These are phyloP conservation scores for Geotrichum restrictum DNA, from an alignment of 1,139 yeast genomes.

Conservation along the genomic window DNA sequence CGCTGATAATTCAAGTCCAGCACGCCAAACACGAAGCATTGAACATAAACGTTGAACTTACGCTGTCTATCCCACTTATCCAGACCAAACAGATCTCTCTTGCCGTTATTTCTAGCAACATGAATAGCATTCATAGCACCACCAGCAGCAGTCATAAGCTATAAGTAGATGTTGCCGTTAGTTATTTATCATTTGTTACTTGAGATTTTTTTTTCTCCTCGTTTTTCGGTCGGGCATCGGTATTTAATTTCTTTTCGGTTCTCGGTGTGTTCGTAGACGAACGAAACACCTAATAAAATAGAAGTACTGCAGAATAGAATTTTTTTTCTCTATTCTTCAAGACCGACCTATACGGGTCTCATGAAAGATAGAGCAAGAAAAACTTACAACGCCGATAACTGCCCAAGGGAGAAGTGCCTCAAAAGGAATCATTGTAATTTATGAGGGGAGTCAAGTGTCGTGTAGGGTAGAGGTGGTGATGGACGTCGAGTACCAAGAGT, in stretches of 20 bases:
- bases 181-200: not conserved
- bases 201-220: not conserved
- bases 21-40: no score
- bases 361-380: no score
- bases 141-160: conserved; percentile 52
- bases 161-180: conserved; percentile 1
- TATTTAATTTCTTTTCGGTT: no score
- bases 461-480: not conserved
- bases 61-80: conserved; percentile 56
- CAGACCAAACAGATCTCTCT: conserved; percentile 53
- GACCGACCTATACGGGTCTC: no score
- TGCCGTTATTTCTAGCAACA: conserved; percentile 49
- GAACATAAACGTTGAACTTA: conserved; percentile 24
- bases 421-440: conserved; percentile 56
- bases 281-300: not conserved
- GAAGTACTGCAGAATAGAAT: no score
- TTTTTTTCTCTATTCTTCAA: no score
- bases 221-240: no score
- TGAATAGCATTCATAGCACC: conserved; percentile 49
- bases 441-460: no score
- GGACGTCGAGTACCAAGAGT: not conserved
- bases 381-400: conserved; percentile 52
- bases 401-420: conserved; percentile 69
- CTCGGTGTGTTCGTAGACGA: not conserved
- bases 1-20: not conserved